Evolutionary conservation across 1,139 yeast species (phyloP).

Genomic region (Sugiyamaella paludigena): DNA sequence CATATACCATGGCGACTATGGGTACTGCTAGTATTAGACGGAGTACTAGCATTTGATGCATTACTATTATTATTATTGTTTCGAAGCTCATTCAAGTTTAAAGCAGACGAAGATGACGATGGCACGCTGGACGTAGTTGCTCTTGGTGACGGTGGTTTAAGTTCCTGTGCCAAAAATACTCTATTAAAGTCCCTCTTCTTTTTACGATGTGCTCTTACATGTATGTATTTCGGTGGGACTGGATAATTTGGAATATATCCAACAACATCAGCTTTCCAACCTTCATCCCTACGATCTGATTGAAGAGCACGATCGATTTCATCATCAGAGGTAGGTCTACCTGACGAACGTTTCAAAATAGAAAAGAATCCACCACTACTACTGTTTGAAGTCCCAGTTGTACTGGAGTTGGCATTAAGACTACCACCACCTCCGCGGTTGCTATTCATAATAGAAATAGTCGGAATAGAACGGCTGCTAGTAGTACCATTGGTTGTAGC

Average conservation of each 20-base stretch:
- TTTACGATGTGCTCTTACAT: conserved; percentile 37
- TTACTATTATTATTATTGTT: background rate
- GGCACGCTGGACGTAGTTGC: background rate
- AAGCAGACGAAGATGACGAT: too few species aligned
- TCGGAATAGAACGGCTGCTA: background rate
- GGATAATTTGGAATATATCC: conserved; percentile 34
- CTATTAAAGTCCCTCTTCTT: conserved; percentile 46
- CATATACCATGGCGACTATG: conserved; percentile 55
- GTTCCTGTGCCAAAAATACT: conserved; percentile 78
- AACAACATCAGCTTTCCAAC: conserved; percentile 37
- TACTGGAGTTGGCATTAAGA: background rate
- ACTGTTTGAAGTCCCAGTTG: background rate
- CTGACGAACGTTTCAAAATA: conserved; percentile 24
- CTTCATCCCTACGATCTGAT: conserved; percentile 33
- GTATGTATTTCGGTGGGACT: conserved; percentile 38
- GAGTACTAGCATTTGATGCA: background rate
- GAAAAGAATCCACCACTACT: conserved; percentile 22
- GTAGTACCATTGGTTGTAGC: background rate
- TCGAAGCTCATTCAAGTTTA: background rate
- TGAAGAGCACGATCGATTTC: conserved; percentile 21
- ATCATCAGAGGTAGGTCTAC: conserved; percentile 30
- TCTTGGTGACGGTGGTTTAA: conserved; percentile 30
- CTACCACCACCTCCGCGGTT: background rate
- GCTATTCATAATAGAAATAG: too few species aligned
- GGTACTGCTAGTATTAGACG: background rate